These are phyloP conservation scores for Fusarium sp. DNA, from an alignment of 2,329 filamentous ascomycete species.

Conservation along the genomic window DNA sequence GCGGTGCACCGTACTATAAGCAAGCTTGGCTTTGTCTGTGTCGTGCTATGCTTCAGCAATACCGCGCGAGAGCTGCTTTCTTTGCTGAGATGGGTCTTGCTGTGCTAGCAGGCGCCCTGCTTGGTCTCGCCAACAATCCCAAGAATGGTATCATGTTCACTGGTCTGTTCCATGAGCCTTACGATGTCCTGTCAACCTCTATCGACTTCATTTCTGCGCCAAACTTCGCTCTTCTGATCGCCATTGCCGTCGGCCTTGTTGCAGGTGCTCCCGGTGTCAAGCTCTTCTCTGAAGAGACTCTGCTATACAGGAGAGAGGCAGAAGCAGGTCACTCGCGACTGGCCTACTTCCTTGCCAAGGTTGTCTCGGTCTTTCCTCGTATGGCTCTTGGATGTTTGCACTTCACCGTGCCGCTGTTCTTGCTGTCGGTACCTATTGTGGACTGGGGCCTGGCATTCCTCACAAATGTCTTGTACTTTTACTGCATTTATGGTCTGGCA, in stretches of 20 bases:
- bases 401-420: slow-evolving; percentile 63
- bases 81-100: slow-evolving; percentile 67
- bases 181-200: slow-evolving; percentile 63
- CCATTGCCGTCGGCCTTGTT: slow-evolving; percentile 67
- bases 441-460: slow-evolving; percentile 61
- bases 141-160: slow-evolving; percentile 65
- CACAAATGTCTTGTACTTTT: slow-evolving; percentile 67
- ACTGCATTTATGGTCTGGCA: slow-evolving; percentile 68
- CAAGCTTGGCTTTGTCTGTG: slow-evolving; percentile 66
- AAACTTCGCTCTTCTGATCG: slow-evolving; percentile 64
- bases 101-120: slow-evolving; percentile 63
- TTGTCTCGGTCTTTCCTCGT: slow-evolving; percentile 62
- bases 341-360: slow-evolving; percentile 69
- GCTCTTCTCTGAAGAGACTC: slow-evolving; percentile 59
- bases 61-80: slow-evolving; percentile 62
- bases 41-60: slow-evolving; percentile 68
- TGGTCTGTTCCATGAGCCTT: slow-evolving; percentile 64
- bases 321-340: slow-evolving; percentile 67
- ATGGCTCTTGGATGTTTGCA: slow-evolving; percentile 65
- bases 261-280: slow-evolving; percentile 64
- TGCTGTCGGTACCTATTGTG: slow-evolving; percentile 63
- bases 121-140: slow-evolving; percentile 64
- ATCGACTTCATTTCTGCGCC: slow-evolving; percentile 63
- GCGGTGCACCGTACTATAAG: slow-evolving; percentile 61
- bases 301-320: slow-evolving; percentile 65